These are phyloP conservation scores for Stachybotrys chartarum DNA, from an alignment of 2,329 filamentous ascomycete genomes.

Conservation along the genomic window DNA sequence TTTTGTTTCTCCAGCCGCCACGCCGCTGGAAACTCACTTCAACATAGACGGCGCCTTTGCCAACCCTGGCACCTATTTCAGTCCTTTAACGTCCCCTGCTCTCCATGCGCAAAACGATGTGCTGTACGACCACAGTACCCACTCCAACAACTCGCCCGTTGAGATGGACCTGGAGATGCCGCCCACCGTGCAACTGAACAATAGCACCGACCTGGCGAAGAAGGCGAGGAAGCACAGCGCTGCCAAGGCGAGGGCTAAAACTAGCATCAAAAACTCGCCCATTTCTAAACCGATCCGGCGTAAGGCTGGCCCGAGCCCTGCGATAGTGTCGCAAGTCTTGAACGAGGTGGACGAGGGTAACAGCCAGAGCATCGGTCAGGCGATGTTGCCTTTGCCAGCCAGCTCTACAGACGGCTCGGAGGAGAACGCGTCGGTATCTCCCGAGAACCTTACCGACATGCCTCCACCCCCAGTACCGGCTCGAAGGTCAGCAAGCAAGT, in stretches of 20 bases:
- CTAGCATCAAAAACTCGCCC: constrained; percentile 60
- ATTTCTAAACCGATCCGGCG: constrained; percentile 61
- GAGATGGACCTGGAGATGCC: constrained; percentile 49
- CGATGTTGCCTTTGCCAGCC: constrained; percentile 29
- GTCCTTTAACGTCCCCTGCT: constrained; percentile 74
- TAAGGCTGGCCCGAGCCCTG: constrained; percentile 44
- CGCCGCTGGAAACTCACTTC: constrained; percentile 68
- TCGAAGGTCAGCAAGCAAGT: constrained; percentile 56
- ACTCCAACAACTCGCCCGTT: constrained; percentile 45
- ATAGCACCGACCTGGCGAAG: constrained; percentile 41
- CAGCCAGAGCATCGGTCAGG: constrained; percentile 22
- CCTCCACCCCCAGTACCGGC: constrained; percentile 61
- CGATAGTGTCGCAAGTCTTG: constrained; percentile 48
- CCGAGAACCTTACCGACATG: constrained; percentile 58
- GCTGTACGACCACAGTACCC: constrained; percentile 37
- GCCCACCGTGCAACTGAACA: constrained; percentile 18
- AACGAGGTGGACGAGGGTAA: constrained; percentile 42
- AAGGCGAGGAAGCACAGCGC: constrained; percentile 46
- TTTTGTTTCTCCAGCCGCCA: constrained; percentile 76
- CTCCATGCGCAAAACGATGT: constrained; percentile 63
- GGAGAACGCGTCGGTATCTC: constrained; percentile 58
- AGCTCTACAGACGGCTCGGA: constrained; percentile 49
- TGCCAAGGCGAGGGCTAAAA: constrained; percentile 43
- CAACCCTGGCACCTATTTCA: constrained; percentile 69
- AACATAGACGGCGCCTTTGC: constrained; percentile 51